Base-by-base conservation (phyloP, 73 alveolate species). In the Breviolum minutum region DNA sequence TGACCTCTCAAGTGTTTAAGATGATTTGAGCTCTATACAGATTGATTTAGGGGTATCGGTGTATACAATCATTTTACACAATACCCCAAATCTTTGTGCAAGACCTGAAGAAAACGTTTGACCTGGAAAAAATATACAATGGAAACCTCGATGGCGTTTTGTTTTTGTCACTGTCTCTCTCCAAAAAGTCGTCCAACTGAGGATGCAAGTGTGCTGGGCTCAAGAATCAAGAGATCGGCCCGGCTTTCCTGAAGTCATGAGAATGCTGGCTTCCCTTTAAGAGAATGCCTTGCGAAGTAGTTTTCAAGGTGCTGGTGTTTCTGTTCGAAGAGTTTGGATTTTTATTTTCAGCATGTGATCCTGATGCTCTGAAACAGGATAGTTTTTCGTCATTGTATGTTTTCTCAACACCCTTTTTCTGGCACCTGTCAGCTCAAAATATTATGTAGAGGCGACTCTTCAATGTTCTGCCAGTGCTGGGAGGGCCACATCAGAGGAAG, bases 161-260 rank as follows among this genome's bases (percentile, higher is more conserved):
- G 30, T 40, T 40, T 40, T 71, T 60, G 81, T 8, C 54, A 40
- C 54, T 3, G 54, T 40, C 19, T n/a, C 81, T 17, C 40, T 71
- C 30, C n/a, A n/a, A n/a, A n/a, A n/a, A n/a, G n/a, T n/a, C n/a
- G n/a, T n/a, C 13, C 26, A n/a, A 61, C 85, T 29, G 40, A 80
- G 82, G 82, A 92, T 73, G 98, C 98, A 92, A 60, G 81, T 68
- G 8, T 92, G 98, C 80, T 92, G 98, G 98, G 98, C 98, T 7
- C 98, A 92, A 32, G 98, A 92, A 27, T 68, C 91, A 8, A 27
- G 91, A 81, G 91, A 92, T n/a, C 89, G 98, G 17, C 98, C 98
- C 91, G 60, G 91, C 29, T 92, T 92, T 30, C 91, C 81, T 0
- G 98, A 92, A 66, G 90, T 92, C 48, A 29, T 92, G 91, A 54